These are phyloP conservation scores for Annona squamosa DNA, from an alignment of 164 flowering plant species.

Conservation along the genomic window DNA sequence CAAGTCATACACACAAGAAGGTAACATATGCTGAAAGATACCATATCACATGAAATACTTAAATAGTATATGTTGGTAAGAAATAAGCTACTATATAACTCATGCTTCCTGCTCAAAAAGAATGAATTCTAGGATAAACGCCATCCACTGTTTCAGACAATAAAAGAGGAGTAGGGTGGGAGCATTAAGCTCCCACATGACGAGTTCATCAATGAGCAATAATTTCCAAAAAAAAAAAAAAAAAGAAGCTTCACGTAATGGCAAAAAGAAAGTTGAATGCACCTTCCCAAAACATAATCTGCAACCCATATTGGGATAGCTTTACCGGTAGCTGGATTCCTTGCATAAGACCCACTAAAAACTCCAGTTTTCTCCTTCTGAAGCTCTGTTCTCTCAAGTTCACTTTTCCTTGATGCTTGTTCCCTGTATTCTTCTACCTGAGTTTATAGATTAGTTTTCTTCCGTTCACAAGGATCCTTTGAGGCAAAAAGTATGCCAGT, in stretches of 20 bases:
- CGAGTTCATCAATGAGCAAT: not conserved
- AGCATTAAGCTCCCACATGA: not conserved
- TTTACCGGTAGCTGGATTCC: slow-evolving; percentile 83
- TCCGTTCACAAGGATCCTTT: slow-evolving; percentile 3
- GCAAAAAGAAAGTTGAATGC: not conserved
- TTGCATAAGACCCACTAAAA: slow-evolving; percentile 80
- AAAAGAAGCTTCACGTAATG: slow-evolving; percentile 1
- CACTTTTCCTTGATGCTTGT: slow-evolving; percentile 81
- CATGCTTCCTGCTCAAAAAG: too few species aligned
- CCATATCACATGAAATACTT: not conserved
- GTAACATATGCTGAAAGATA: not conserved
- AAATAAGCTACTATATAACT: too few species aligned
- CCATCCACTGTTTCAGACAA: too few species aligned
- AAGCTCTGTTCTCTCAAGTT: slow-evolving; percentile 94
- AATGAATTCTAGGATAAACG: too few species aligned
- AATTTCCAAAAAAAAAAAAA: not conserved
- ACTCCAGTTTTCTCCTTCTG: slow-evolving; percentile 97
- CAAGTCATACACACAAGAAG: slow-evolving; percentile 1
- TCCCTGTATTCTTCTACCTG: slow-evolving; percentile 94
- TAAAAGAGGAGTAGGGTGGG: not conserved
- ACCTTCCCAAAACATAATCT: slow-evolving; percentile 97
- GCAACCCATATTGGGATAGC: slow-evolving; percentile 96
- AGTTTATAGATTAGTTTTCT: slow-evolving; percentile 15
- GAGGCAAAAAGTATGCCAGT: not conserved
- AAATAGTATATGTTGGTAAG: not conserved